Base-by-base conservation (phyloP, 805 yeast genomes). In the Candida gorgasii region DNA sequence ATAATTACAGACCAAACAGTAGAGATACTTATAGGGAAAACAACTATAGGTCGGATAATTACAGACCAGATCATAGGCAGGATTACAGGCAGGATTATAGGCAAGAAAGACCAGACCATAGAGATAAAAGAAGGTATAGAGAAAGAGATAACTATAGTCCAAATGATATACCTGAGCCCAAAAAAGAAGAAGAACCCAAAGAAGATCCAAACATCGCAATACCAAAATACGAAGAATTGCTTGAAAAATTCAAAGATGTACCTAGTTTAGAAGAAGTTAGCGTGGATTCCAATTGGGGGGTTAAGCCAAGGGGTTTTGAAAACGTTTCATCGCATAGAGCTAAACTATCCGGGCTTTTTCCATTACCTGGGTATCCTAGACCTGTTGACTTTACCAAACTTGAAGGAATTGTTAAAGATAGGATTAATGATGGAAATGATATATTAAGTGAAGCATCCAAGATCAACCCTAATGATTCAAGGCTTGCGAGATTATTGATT, bases 301-400 rank as follows among this genome's bases (percentile, higher is more conserved):
- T 76, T 17, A 72, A 74, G 24, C 89, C 95, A 1, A 69, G 71
- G 47, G 92, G 88, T 0, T 84, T 84, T 57, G 93, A 86, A 54
- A 75, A 77, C 5, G 80, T 85, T 1, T 75, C 86, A 1, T 85
- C 93, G 0, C 86, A 82, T 47, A 70, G 84, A 46, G 95, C 93
- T 5, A 89, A 88, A 53, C 64, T 85, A 13, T 77, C 88, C 1
- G 96, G 96, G 0, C 60, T 86, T 2, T 89, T 88, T 53, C 88
- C 90, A 2, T 67, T 78, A 13, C 92, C 93, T 1, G 89, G 89
- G 3, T 73, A 71, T 48, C 80, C 80, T 0, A 53, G 73, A 46
- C 73, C 73, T 7, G 71, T 69, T 39, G 59, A 69, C 29, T 60
- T 68, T 16, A 66, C 73, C 4, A 74, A 69, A 44, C 52, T 67